These are phyloP conservation scores for Phaeosphaeria sp. DNA, from an alignment of 2,329 filamentous ascomycete species.

Conservation along the genomic window DNA sequence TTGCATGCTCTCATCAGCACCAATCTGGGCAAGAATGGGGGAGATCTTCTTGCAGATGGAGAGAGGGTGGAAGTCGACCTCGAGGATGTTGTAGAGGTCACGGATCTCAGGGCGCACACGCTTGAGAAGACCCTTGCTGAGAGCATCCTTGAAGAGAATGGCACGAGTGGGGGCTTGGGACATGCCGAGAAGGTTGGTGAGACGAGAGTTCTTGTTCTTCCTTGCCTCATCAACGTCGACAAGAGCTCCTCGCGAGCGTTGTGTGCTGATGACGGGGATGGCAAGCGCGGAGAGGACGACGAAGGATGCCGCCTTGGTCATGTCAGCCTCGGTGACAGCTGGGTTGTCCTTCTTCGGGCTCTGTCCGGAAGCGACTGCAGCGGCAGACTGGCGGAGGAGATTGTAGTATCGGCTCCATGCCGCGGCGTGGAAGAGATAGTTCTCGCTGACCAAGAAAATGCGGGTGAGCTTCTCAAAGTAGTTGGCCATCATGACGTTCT, in stretches of 20 bases:
- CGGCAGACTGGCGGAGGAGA: conserved; percentile 88
- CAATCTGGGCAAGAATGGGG: conserved; percentile 92
- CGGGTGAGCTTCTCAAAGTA: conserved; percentile 99
- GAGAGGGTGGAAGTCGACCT: conserved; percentile 98
- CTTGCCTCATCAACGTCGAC: conserved; percentile 96
- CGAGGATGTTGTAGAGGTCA: conserved; percentile 96
- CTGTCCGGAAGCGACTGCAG: conserved; percentile 81
- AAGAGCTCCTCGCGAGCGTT: conserved; percentile 91
- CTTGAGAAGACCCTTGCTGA: conserved; percentile 93
- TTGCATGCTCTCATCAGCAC: conserved; percentile 92
- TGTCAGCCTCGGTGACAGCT: conserved; percentile 83
- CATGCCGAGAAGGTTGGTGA: conserved; percentile 97
- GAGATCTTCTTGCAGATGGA: conserved; percentile 99
- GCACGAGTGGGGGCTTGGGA: conserved; percentile 84
- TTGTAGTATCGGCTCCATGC: conserved; percentile 98
- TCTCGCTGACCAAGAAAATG: conserved; percentile 98
- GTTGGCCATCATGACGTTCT: conserved; percentile 99
- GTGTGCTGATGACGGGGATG: conserved; percentile 99
- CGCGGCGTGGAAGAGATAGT: conserved; percentile 98
- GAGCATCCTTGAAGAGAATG: conserved; percentile 91
- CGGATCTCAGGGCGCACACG: conserved; percentile 93
- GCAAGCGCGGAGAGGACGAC: conserved; percentile 92
- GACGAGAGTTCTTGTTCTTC: conserved; percentile 98
- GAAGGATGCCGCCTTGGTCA: conserved; percentile 93
- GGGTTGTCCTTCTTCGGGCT: conserved; percentile 95